Evolutionary conservation across 1,284 basidiomycete genomes (phyloP), one percentile per base, ranked within the genome.

Genomic region (Fomitopsis pinicola): DNA sequence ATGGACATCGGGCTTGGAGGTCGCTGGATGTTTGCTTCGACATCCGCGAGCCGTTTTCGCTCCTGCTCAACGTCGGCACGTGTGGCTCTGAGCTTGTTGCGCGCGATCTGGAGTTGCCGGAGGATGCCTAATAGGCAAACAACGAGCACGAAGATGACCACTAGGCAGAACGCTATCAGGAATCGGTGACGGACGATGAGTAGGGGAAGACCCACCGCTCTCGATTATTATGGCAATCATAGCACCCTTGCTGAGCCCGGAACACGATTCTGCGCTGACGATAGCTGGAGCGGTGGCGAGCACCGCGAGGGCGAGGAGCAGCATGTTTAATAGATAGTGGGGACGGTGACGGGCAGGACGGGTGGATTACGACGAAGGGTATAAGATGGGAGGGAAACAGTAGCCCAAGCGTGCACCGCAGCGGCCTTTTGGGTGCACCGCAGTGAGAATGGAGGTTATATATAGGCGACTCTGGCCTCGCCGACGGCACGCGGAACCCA

Each of bases 211-310:
- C 57, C 2, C 26, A 59, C 57, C 59, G 36, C 59, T 60, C 22
- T 60, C 59, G 5, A 58, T 44, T 10, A 58, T 48, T 19, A 61
- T 58, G 12, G 44, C 60, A 42, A 38, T 45, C 22, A 61, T 58
- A 15, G 60, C 60, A 8, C 50, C 56, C n/a, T 35, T 58, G 48
- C 60, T 61, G 22, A 61, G 52, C 8, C 60, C 60, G 36, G 55
- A 61, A 46, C 45, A 61, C n/a, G 50, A 17, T 8, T 40, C 52
- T 22, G 60, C 60, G 17, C 56, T 42, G 28, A 44, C 60, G 17
- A 52, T 17, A 26, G 53, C 26, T 14, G 60, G 60, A 6, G 60
- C 38, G 28, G 52, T 36, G 12, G 42, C 19, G 42, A 61, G 57
- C 4, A 58, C 7, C 19, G 53, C 35, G 44, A 61, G 26, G 44